These are phyloP conservation scores for Ramaria rubella DNA, from an alignment of 768 basidiomycete genomes.

Conservation along the genomic window DNA sequence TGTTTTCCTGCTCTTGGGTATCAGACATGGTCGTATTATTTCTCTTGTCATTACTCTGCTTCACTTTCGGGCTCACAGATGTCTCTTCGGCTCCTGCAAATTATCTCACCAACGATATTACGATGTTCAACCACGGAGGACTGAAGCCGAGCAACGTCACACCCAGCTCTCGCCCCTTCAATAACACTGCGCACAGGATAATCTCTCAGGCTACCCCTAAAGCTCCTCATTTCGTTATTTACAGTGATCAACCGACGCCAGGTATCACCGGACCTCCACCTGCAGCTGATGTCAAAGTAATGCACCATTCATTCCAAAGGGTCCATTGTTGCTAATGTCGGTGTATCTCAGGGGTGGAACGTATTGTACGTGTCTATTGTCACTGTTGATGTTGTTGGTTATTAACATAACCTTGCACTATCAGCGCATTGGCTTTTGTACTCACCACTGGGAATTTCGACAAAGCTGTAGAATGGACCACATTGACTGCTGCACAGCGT, in stretches of 20 bases:
- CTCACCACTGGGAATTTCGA: conserved; percentile 12
- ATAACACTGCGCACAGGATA: conserved; percentile 26
- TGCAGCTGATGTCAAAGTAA: not conserved
- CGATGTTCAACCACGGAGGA: conserved; percentile 4
- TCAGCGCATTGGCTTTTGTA: conserved; percentile 13
- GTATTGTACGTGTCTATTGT: not conserved
- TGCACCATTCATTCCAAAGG: not conserved
- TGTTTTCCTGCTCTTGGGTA: too few relatives aligned
- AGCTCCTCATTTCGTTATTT: not conserved
- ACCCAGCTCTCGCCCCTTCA: conserved; percentile 12
- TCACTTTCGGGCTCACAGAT: not conserved
- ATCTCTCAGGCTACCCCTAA: conserved; percentile 24
- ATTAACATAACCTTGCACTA: too few relatives aligned
- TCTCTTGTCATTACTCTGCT: too few relatives aligned
- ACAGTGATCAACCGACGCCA: not conserved
- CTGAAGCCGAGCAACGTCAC: not conserved
- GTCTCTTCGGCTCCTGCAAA: not conserved
- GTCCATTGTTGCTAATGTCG: not conserved
- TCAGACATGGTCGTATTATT: too few relatives aligned
- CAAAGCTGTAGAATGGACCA: conserved; percentile 12
- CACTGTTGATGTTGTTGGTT: conserved; percentile 10
- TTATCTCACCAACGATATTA: not conserved
- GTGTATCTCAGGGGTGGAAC: not conserved
- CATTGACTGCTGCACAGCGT: conserved; percentile 7
- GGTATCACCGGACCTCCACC: not conserved